Conservation (phyloP, 768 basidiomycete genomes). For the Dendrothele bispora region DNA sequence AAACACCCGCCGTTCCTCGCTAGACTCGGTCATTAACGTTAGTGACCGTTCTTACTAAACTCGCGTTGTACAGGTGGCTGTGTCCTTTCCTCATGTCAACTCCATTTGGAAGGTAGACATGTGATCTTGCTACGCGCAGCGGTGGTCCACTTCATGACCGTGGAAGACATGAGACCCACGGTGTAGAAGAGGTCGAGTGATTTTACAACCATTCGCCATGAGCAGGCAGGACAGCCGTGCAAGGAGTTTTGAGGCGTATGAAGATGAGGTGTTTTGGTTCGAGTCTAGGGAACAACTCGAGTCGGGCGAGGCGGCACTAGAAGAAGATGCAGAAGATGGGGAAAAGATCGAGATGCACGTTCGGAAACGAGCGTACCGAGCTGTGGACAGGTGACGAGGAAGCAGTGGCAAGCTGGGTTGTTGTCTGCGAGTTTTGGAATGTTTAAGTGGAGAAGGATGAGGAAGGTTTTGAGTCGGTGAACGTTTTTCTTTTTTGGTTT, state of each 20-base stretch:
- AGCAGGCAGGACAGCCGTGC: neutral
- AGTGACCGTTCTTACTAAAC: no score
- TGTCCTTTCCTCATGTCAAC: no score
- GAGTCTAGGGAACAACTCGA: neutral
- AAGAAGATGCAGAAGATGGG: no score
- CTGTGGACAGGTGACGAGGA: constrained; percentile 50
- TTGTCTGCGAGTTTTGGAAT: constrained; percentile 57
- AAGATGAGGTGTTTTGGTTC: neutral
- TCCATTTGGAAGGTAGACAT: no score
- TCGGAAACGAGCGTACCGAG: no score
- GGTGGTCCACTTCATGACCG: neutral
- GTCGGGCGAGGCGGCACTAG: constrained; percentile 7
- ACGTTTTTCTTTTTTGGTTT: no score
- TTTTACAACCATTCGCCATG: no score
- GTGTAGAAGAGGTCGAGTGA: no score
- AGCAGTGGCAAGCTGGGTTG: constrained; percentile 62
- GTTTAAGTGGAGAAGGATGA: constrained; percentile 46
- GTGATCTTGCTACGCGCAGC: no score
- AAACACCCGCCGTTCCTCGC: neutral
- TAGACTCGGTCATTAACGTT: neutral
- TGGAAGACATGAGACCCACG: constrained; percentile 4
- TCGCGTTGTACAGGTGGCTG: no score
- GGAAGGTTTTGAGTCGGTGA: constrained; percentile 28
- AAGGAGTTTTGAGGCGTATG: neutral
- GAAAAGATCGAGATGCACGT: no score